These are phyloP conservation scores for Colletotrichum aenigma DNA, from an alignment of 2,329 filamentous ascomycete species.

Conservation along the genomic window DNA sequence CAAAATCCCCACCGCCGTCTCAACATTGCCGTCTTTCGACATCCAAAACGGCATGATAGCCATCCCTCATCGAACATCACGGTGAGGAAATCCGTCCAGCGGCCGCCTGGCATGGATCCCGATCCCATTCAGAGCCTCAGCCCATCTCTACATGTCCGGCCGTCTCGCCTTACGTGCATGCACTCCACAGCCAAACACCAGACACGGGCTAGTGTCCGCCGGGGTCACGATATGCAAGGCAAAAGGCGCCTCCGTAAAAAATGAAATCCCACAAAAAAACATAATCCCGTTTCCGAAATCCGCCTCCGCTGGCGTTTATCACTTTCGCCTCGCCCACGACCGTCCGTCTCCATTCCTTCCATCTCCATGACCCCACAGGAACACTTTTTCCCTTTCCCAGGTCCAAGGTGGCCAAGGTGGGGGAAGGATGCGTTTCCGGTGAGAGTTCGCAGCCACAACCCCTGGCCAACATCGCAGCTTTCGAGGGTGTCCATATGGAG, in stretches of 20 bases:
- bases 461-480: not conserved
- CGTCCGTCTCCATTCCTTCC: not conserved
- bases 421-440: not conserved
- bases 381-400: not conserved
- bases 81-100: not conserved
- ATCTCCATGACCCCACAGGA: not conserved
- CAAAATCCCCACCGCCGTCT: not conserved
- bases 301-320: not conserved
- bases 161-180: slow-evolving; percentile 1
- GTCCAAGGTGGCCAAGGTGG: not conserved
- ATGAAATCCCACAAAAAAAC: not conserved
- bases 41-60: not conserved
- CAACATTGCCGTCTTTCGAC: not conserved
- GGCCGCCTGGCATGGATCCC: not conserved
- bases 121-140: not conserved
- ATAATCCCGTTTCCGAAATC: not conserved
- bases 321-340: not conserved
- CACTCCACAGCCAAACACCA: not conserved
- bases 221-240: not conserved
- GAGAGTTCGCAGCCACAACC: not conserved
- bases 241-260: not conserved
- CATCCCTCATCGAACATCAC: not conserved
- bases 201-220: not conserved
- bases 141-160: not conserved
- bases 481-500: not conserved